Percentiles rank a stretch among this genome's conserved stretches.
phyloP scores from a whole-genome alignment of 371 early-diverging fungal genomes.

The Mortierella sp. region DNA sequence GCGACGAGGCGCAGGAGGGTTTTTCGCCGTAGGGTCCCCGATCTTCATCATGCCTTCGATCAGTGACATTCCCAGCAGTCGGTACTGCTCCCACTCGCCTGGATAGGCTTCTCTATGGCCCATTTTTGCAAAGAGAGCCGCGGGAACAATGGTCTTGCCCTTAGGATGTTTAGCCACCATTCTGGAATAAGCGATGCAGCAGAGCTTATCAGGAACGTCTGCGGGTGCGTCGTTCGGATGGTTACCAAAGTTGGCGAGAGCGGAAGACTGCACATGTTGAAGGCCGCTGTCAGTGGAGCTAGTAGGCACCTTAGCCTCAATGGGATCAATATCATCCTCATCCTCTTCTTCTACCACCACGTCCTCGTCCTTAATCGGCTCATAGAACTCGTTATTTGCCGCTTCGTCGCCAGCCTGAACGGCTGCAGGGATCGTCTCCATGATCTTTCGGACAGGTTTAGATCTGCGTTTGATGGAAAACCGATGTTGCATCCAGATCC shows the following conservation, averaged over 20 bases:
- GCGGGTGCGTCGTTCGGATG: slow-evolving; percentile 17
- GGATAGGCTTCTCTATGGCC: slow-evolving; percentile 50
- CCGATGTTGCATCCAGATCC: slow-evolving; percentile 57
- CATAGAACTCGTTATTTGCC: background rate
- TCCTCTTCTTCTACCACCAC: slow-evolving; percentile 44
- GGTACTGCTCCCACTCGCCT: slow-evolving; percentile 53
- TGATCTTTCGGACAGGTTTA: slow-evolving; percentile 20
- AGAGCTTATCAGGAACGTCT: slow-evolving; percentile 43
- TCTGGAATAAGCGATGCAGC: slow-evolving; percentile 47
- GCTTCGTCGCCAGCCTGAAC: slow-evolving; percentile 4
- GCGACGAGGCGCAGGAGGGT: slow-evolving; percentile 17
- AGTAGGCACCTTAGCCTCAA: slow-evolving; percentile 33
- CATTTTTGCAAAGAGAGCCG: slow-evolving; percentile 27
- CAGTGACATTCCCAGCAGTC: slow-evolving; percentile 40
- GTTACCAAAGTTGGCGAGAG: slow-evolving; percentile 5
- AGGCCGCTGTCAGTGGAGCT: background rate
- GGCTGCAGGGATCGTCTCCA: slow-evolving; percentile 11
- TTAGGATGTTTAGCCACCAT: slow-evolving; percentile 53
- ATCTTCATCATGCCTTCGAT: slow-evolving; percentile 56
- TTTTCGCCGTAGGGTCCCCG: slow-evolving; percentile 30
- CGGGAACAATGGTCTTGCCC: slow-evolving; percentile 54
- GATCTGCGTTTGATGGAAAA: slow-evolving; percentile 50
- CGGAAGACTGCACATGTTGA: background rate
- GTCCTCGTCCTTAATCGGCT: slow-evolving; percentile 33
- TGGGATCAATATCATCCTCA: slow-evolving; percentile 54